These are phyloP conservation scores for Pichia sp. DNA, from an alignment of 1,139 yeast genomes.

Conservation along the genomic window DNA sequence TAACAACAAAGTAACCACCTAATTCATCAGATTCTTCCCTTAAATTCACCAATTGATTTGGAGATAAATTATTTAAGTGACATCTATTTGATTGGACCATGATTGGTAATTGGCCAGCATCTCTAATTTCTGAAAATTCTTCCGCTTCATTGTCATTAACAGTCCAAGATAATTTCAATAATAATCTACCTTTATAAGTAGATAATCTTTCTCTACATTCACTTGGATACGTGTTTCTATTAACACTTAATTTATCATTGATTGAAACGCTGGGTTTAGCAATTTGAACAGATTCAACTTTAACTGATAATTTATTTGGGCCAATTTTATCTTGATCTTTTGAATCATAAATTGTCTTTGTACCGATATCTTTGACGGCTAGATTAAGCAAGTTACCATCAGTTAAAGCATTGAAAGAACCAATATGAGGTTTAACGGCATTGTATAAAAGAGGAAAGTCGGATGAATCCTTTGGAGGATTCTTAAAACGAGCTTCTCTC, in stretches of 20 bases:
- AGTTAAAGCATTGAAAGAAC: conserved; percentile 90
- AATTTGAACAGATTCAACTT: conserved; percentile 81
- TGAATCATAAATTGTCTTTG: conserved; percentile 77
- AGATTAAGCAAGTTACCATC: conserved; percentile 83
- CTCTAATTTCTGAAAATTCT: conserved; percentile 74
- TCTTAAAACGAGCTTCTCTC: conserved; percentile 75
- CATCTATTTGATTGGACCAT: conserved; percentile 90
- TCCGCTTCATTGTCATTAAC: conserved; percentile 62
- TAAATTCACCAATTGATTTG: conserved; percentile 66
- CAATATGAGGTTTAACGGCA: conserved; percentile 92
- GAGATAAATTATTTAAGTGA: conserved; percentile 77
- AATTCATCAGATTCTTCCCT: conserved; percentile 93
- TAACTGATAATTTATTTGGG: conserved; percentile 61
- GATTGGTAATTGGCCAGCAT: conserved; percentile 86
- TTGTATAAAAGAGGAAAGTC: conserved; percentile 77
- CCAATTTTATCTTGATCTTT: conserved; percentile 65
- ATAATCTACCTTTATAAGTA: conserved; percentile 65
- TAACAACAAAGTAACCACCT: conserved; percentile 94
- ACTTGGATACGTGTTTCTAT: conserved; percentile 78
- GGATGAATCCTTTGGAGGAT: conserved; percentile 83
- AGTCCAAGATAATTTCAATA: conserved; percentile 74
- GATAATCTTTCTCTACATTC: conserved; percentile 88
- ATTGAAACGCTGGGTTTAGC: conserved; percentile 74
- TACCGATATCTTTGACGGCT: conserved; percentile 85
- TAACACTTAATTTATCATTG: conserved; percentile 71